Evolutionary conservation across 2,329 filamentous ascomycete genomes (phyloP).

Genomic region (Phaeosphaeria sp.): DNA sequence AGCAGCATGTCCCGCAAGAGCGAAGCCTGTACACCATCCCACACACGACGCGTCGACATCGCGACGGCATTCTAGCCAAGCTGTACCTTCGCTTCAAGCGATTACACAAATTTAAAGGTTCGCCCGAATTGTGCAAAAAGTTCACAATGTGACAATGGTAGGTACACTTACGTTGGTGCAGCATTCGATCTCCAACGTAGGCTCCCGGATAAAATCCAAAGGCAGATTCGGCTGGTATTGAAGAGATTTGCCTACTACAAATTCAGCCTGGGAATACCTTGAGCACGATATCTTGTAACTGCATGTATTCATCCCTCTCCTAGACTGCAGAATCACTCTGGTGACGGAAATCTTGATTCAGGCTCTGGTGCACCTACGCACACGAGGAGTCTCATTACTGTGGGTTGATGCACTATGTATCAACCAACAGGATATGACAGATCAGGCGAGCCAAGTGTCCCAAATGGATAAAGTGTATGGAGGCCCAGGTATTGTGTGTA

Average conservation of each 20-base stretch:
- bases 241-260: too few relatives aligned
- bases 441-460: conserved; percentile 10
- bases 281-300: conserved; percentile 10
- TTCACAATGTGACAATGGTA: background rate
- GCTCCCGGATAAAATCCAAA: background rate
- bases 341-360: conserved; percentile 9
- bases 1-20: too few relatives aligned
- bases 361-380: conserved; percentile 11
- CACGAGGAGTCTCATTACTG: conserved; percentile 2
- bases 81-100: conserved; percentile 7
- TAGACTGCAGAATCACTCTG: conserved; percentile 5
- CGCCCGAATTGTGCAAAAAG: background rate
- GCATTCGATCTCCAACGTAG: conserved; percentile 1
- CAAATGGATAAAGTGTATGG: conserved; percentile 15
- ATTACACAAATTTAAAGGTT: conserved; percentile 4
- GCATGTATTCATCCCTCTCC: conserved; percentile 8
- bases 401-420: conserved; percentile 22
- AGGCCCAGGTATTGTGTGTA: background rate
- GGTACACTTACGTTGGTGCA: too few relatives aligned
- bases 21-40: too few relatives aligned
- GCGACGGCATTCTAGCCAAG: conserved; percentile 9
- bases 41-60: too few relatives aligned
- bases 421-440: conserved; percentile 13
- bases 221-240: conserved; percentile 10
- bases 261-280: conserved; percentile 8